Conservation (phyloP, 495 filamentous ascomycete genomes). For the Daldinia vernicosa region DNA sequence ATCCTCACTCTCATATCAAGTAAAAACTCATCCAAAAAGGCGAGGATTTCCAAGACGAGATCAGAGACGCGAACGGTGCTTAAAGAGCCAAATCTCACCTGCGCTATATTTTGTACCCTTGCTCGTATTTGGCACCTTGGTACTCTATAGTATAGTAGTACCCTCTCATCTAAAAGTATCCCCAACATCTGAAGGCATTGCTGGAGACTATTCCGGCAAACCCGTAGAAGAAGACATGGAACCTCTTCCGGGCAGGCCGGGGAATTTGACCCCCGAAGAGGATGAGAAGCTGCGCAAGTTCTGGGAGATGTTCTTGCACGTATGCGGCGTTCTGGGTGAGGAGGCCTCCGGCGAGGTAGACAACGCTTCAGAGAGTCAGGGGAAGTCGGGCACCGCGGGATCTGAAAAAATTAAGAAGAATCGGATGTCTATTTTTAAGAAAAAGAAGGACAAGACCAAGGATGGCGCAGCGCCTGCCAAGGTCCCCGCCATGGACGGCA, state of each 20-base stretch:
- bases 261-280: slow-evolving; percentile 87
- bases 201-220: slow-evolving; percentile 7
- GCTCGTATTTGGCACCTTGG: slow-evolving; percentile 21
- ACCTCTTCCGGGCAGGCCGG: slow-evolving; percentile 77
- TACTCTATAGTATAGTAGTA: slow-evolving; percentile 10
- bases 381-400: slow-evolving; percentile 38
- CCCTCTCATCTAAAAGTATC: not conserved
- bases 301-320: slow-evolving; percentile 79
- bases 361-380: slow-evolving; percentile 38
- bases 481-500: slow-evolving; percentile 45
- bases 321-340: slow-evolving; percentile 73
- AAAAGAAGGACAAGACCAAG: slow-evolving; percentile 67
- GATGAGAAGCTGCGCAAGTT: slow-evolving; percentile 88
- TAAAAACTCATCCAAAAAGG: slow-evolving; percentile 2
- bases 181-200: not conserved
- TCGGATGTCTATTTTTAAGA: slow-evolving; percentile 70
- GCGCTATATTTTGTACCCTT: slow-evolving; percentile 35
- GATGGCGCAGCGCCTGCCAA: slow-evolving; percentile 46
- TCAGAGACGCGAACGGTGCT: not conserved
- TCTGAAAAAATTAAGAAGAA: slow-evolving; percentile 77
- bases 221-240: slow-evolving; percentile 46
- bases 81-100: slow-evolving; percentile 31
- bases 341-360: slow-evolving; percentile 41
- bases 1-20: slow-evolving; percentile 7
- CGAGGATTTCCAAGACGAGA: not conserved